Evolutionary conservation across 2,329 filamentous ascomycete species (phyloP).

Genomic region (Zasmidium citrigriseum): DNA sequence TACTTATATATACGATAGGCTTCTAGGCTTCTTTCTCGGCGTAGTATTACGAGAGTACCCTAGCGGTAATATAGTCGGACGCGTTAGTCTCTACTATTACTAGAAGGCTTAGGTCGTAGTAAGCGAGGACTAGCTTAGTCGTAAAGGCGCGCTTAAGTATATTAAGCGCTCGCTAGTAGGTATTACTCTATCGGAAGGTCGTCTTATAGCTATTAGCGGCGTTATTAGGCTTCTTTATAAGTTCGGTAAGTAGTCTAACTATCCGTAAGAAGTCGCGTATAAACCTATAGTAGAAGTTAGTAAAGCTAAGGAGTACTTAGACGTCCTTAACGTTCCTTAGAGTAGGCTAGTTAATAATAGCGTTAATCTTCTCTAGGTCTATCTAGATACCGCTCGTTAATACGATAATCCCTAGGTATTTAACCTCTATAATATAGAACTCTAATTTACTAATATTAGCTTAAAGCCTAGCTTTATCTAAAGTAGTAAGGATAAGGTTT

Average conservation of each 20-base stretch:
- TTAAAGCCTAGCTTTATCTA: constrained; percentile 13
- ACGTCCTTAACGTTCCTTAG: not conserved
- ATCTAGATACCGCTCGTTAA: not conserved
- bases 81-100: not conserved
- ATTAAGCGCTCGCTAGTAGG: not conserved
- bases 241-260: not conserved
- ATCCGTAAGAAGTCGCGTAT: constrained; percentile 21
- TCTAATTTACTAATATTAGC: constrained; percentile 23
- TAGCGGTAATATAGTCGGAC: not conserved
- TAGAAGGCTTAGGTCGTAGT: not conserved
- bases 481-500: constrained; percentile 9
- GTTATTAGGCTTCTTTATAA: not conserved
- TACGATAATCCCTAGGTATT: constrained; percentile 14
- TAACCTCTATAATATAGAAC: constrained; percentile 19
- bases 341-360: not conserved
- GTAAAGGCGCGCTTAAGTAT: not conserved
- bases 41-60: not conserved
- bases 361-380: not conserved
- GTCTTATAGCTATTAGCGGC: not conserved
- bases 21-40: not conserved
- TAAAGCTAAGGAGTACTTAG: not conserved
- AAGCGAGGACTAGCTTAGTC: not conserved
- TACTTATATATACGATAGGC: not conserved
- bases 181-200: not conserved
- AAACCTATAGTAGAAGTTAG: constrained; percentile 7